Evolutionary conservation across 371 early-diverging fungal genomes (phyloP), one percentile per base, ranked within the genome.

Genomic region (Circinella umbellata): DNA sequence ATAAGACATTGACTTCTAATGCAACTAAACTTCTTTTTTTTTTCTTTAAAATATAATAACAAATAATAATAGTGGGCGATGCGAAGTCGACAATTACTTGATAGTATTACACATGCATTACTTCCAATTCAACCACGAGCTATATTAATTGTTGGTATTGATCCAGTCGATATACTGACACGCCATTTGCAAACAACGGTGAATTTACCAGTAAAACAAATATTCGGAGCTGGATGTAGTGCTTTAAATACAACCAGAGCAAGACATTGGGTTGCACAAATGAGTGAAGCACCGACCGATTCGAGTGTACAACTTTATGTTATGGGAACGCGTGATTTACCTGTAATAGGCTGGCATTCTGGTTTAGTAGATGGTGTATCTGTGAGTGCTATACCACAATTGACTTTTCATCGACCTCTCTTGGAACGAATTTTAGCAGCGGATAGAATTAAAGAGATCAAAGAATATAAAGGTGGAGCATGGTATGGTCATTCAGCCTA

Each of bases 91-190:
- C 77, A 80, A 34, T 89, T 95, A 62, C 81, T 95, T 47, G 66
- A 77, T 60, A 82, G 82, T 51, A 89, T 94, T 42, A 82, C 92
- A 51, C 79, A 79, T 34, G 76, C 83, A 7, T 86, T 95, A 77
- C 75, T 87, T 63, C 91, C 93, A 36, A 83, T 94, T 68, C 90
- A 91, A 66, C 69, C 79, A 1, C 73, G 84, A 0, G 84, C 91
- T 47, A 86, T 87, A 64, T 73, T 94, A 9, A 69, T 93, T 42
- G 74, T 94, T 15, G 90, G 91, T 36, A 87, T 90, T 63, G 93
- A 95, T 68, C 94, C 95, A 14, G 76, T 92, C n/a, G 95, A 95
- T 72, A 73, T 92, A 27, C 82, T 93, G 68, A 92, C 94, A 0
- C 81, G 80, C 42, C 85, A 91, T 70, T 88, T 95, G 4, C 94